Percentiles rank a stretch among this genome's conserved stretches.
These are phyloP conservation scores for Monosporozyma unispora DNA, from an alignment of 805 yeast species.

Conservation along the genomic window DNA sequence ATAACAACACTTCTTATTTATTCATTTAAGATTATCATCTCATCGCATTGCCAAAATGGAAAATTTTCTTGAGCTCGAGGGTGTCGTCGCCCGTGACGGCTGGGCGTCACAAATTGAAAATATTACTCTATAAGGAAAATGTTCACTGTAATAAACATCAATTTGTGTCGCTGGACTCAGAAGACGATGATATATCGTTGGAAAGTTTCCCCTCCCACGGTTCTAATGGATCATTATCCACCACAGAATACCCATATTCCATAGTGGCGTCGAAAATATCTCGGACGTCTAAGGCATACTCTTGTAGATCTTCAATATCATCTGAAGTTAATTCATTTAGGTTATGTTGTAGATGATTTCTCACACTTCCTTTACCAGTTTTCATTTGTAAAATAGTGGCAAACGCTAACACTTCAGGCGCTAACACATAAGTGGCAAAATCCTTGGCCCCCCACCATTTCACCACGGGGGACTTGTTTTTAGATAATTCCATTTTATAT, in stretches of 20 bases:
- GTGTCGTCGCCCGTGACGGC: not conserved
- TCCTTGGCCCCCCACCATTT: conserved; percentile 53
- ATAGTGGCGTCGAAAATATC: conserved; percentile 38
- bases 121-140: not conserved
- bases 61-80: not conserved
- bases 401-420: conserved; percentile 51
- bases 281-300: conserved; percentile 16
- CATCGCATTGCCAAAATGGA: not conserved
- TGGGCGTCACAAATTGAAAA: not conserved
- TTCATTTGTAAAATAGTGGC: conserved; percentile 41
- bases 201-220: conserved; percentile 15
- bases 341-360: not conserved
- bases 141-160: not conserved
- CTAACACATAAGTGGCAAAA: conserved; percentile 49
- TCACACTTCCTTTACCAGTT: conserved; percentile 7
- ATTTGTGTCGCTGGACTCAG: not conserved
- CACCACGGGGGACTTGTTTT: conserved; percentile 36
- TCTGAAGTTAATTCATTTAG: not conserved
- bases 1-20: not conserved
- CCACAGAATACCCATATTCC: conserved; percentile 37
- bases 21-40: not conserved
- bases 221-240: conserved; percentile 25
- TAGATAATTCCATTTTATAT: conserved; percentile 27
- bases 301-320: not conserved
- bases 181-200: conserved; percentile 3